A percentile compares a stretch with the other conserved stretches of the same genome.
phyloP scores from a whole-genome alignment of 2,329 filamentous ascomycete species.

The Neurospora sp. region DNA sequence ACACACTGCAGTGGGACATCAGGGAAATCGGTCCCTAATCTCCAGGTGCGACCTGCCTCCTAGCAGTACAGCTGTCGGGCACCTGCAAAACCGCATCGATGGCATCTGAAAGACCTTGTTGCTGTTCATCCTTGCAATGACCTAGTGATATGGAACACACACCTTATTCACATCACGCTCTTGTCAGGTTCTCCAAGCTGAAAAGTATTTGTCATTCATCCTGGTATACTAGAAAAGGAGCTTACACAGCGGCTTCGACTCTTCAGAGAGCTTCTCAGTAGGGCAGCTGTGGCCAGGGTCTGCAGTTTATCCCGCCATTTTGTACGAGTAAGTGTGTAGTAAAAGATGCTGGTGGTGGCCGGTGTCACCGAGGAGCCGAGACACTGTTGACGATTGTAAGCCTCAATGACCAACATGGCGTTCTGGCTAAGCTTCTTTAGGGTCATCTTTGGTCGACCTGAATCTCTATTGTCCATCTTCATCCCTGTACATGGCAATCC shows the following conservation, averaged over 20 bases:
- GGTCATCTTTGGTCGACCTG: constrained; percentile 14
- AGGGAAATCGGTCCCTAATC: not conserved
- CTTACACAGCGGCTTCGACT: not conserved
- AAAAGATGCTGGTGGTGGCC: not conserved
- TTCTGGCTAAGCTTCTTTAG: not conserved
- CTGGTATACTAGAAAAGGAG: not conserved
- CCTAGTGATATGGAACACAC: not conserved
- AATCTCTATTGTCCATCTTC: constrained; percentile 29
- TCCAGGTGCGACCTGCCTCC: not conserved
- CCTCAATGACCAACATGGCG: not conserved
- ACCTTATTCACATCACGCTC: not conserved
- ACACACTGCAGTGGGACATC: not conserved
- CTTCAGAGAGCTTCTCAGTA: not conserved
- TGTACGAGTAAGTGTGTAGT: not conserved
- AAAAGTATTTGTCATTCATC: not conserved
- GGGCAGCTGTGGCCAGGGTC: not conserved
- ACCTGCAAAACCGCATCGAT: not conserved
- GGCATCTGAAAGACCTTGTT: not conserved
- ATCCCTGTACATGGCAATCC: constrained; percentile 25
- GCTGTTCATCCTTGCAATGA: not conserved
- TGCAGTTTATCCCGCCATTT: not conserved
- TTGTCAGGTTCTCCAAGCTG: not conserved
- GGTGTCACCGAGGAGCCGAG: not conserved
- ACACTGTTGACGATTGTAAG: not conserved
- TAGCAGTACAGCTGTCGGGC: not conserved